These are phyloP conservation scores for Thinopyrum elongatum DNA, from an alignment of 176 grass and related monocot species.

Conservation along the genomic window DNA sequence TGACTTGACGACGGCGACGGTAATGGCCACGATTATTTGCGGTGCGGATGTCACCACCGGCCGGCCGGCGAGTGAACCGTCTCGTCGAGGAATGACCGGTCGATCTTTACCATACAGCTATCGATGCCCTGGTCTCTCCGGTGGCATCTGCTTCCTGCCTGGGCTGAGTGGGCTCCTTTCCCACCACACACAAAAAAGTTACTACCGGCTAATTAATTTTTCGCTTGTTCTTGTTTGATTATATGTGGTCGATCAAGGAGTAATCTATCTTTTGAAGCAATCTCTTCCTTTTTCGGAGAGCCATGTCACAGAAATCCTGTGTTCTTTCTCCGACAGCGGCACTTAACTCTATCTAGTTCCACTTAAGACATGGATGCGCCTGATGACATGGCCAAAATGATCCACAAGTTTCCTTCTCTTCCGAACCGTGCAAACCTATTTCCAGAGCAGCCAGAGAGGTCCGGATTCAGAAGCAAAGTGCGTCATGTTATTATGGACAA, in stretches of 20 bases:
- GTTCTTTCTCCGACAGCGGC: not conserved
- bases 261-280: not conserved
- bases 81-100: not conserved
- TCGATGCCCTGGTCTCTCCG: not conserved
- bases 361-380: not conserved
- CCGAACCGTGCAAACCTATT: not conserved
- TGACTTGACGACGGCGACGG: not conserved
- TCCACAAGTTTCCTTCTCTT: too few species aligned
- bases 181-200: not conserved
- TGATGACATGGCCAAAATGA: too few species aligned
- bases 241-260: not conserved
- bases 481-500: not conserved
- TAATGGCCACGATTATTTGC: slow-evolving; percentile 25
- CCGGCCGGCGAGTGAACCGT: not conserved
- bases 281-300: not conserved
- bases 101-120: slow-evolving; percentile 13
- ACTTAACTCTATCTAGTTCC: not conserved
- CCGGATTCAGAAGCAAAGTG: slow-evolving; percentile 22
- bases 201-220: not conserved
- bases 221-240: not conserved
- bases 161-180: not conserved
- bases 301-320: not conserved
- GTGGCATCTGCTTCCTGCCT: not conserved
- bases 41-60: slow-evolving; percentile 4
- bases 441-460: not conserved